These are phyloP conservation scores for Juncus effusus DNA, from an alignment of 176 grass and related monocot species.

Conservation along the genomic window DNA sequence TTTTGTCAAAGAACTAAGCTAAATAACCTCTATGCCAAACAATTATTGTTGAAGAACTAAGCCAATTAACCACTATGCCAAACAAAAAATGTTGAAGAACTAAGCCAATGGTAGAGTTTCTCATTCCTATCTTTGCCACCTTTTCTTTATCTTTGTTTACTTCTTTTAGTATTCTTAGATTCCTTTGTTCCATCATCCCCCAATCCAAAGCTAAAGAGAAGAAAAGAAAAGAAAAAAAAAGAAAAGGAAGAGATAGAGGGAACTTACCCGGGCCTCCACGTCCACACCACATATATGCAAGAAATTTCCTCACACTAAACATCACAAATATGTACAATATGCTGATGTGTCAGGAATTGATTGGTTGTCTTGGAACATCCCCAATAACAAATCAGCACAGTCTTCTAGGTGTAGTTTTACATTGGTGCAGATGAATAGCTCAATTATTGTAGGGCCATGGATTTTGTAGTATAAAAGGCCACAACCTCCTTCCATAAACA, in stretches of 20 bases:
- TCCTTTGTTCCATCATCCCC: constrained; percentile 37
- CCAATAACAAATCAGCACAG: background rate
- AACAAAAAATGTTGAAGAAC: too few relatives aligned
- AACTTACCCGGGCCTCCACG: constrained; percentile 48
- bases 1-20: too few relatives aligned
- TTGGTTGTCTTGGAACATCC: background rate
- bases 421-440: constrained; percentile 2
- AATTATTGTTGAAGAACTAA: too few relatives aligned
- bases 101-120: background rate
- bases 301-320: background rate
- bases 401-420: constrained; percentile 6
- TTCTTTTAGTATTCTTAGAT: constrained; percentile 24
- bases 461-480: constrained; percentile 59
- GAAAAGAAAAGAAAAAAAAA: too few relatives aligned
- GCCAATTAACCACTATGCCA: too few relatives aligned
- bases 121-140: constrained; percentile 33
- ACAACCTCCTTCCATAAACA: constrained; percentile 22
- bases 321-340: constrained; percentile 3
- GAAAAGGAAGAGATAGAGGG: background rate
- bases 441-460: constrained; percentile 49
- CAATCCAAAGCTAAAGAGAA: background rate
- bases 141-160: constrained; percentile 24
- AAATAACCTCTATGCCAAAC: too few relatives aligned
- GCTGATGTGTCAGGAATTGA: background rate
- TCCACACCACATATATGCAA: constrained; percentile 41